Evolutionary conservation across 805 yeast species (phyloP), one percentile per base, ranked within the genome.

Genomic region (Yamadazyma endophytica): DNA sequence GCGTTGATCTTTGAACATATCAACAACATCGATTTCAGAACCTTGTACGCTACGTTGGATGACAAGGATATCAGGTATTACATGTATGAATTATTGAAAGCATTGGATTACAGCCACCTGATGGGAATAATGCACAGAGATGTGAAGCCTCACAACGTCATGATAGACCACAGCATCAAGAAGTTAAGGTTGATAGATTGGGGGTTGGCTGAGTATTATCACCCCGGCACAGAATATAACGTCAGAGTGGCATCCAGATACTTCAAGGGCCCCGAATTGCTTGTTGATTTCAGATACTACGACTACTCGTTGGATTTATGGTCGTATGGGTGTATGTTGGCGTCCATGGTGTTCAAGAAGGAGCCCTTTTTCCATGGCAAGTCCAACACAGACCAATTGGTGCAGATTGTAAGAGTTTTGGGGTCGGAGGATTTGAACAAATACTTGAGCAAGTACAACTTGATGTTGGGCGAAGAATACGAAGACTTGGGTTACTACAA

Each of bases 51-150:
- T 16, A 77, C 79, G 32, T 81, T 89, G 48, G 68, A 77, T 13
- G 78, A 80, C 46, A 58, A 62, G 31, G 96, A 89, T 53, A 81
- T 88, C 43, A 75, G 86, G 44, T 86, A 59, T 61, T 89, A 89
- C 60, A 85, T 89, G 75, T 78, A 70, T 43, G 92, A 88, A 60
- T 66, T 89, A 43, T 69, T 89, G 47, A 72, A 68, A 35, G 96
- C 96, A 0, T 69, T 89, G 42, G 94, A 89, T 61, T 88, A 73
- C 57, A 81, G 86, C 33, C 97, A 89, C 62, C 82, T 94, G 5
- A 83, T 83, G 81, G 97, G 97, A 21, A 86, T 89, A 43, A 87
- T 87, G 82, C 96, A 87, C 58, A 70, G 96, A 54, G 96, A 87
- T 58, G 96, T 87, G 30, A 87, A 87, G 54, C 96, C 96, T 8